Evolutionary conservation across 1,139 yeast genomes (phyloP), one percentile per base, ranked within the genome.

Genomic region (Scheffersomyces titani): DNA sequence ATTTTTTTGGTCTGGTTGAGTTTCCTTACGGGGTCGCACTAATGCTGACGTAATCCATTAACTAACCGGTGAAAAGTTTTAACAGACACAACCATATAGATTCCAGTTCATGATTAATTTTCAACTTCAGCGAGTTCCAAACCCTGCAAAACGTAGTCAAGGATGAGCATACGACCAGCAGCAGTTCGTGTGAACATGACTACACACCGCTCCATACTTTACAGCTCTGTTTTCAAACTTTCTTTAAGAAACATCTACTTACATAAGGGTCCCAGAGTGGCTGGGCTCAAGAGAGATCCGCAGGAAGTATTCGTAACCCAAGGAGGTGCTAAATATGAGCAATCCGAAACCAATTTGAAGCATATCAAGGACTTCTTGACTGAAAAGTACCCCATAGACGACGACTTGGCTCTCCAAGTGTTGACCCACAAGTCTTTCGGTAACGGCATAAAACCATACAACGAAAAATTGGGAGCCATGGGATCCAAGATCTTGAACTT

Each of bases 341-440:
- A 79, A 18, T 72, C 72, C n/a, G 75, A 77, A 21, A 77, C 76
- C 19, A 86, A 86, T 59, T 71, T 88, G 54, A 66, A 72, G 58
- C 75, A 78, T 48, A 73, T 87, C 55, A 82, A 83, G 63, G 63
- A 69, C 44, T 81, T 87, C 59, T 74, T 89, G 51, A 62, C 69
- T 44, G 72, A 71, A 19, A 73, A 79, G 63, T 81, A 76, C 65
- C 66, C 72, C 60, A 72, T 84, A 55, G 81, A 87, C 22, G 83
- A 83, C 58, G 83, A 83, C 30, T 65, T 90, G 58, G 78, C 89
- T 47, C 76, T 92, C 59, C 98, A 93, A 74, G 86, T 90, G 45
- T 76, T 92, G 66, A 92, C 98, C 13, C 98, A 93, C 75, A 93
- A 93, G 75, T 90, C 97, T 49, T 93, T 92, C 79, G 96, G 96